Evolutionary conservation across 352 stramenopile genomes (phyloP).

Genomic region (Globisporangium cylindrosporum): DNA sequence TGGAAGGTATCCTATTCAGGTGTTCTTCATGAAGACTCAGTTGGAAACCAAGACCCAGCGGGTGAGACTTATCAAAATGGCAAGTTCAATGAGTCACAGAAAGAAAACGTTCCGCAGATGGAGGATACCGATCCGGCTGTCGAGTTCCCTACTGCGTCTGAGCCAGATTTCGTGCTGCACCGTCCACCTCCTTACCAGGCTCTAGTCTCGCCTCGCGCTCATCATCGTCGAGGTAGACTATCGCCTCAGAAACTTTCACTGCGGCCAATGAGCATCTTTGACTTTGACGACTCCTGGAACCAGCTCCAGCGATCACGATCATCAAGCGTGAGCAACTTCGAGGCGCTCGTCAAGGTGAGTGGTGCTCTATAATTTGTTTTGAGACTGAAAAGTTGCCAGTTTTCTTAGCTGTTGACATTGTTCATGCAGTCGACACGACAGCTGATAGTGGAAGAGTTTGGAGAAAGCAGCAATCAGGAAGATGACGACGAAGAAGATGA

Average conservation of each 20-base stretch:
- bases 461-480: constrained; percentile 9
- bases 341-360: constrained; percentile 16
- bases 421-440: constrained; percentile 11
- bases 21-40: neutral
- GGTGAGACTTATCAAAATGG: neutral
- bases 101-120: neutral
- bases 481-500: neutral
- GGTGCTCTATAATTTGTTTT: no score
- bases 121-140: neutral
- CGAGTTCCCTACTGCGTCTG: neutral
- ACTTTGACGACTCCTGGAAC: constrained; percentile 18
- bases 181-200: neutral
- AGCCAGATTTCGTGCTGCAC: constrained; percentile 14
- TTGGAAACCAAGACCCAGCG: neutral
- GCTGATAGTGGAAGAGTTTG: constrained; percentile 12
- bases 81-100: neutral
- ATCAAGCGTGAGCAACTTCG: constrained; percentile 5
- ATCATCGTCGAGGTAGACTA: neutral
- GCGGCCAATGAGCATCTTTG: constrained; percentile 15
- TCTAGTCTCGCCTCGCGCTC: neutral
- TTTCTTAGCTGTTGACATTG: neutral
- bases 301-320: constrained; percentile 9
- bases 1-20: neutral
- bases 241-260: neutral
- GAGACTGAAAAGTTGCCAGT: no score